Evolutionary conservation across 2,329 filamentous ascomycete species (phyloP).

Genomic region (Coniochaeta prunicola): DNA sequence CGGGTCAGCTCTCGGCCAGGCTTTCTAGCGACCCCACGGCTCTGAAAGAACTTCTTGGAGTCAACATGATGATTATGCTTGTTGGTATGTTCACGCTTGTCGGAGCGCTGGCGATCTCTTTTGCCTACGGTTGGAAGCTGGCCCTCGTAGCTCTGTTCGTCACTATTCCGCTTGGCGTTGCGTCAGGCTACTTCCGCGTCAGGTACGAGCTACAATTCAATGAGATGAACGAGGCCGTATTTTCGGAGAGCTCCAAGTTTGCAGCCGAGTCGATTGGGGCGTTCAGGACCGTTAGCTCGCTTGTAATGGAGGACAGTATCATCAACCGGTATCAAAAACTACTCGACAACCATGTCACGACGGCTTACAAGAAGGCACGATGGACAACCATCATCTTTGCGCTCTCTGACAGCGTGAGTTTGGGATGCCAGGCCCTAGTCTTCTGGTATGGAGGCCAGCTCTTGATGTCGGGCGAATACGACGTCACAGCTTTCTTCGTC

Average conservation of each 20-base stretch:
- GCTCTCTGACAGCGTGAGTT: conserved; percentile 58
- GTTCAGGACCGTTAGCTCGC: conserved; percentile 63
- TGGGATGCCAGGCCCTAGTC: conserved; percentile 56
- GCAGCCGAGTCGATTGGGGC: conserved; percentile 68
- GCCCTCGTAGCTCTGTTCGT: conserved; percentile 60
- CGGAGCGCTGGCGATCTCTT: conserved; percentile 59
- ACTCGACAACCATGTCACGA: conserved; percentile 48
- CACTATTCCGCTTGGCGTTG: conserved; percentile 41
- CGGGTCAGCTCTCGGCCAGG: conserved; percentile 51
- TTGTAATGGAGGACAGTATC: conserved; percentile 64
- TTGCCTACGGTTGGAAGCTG: conserved; percentile 71
- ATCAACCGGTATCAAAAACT: conserved; percentile 52
- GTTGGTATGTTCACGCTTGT: conserved; percentile 59
- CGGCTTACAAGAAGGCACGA: conserved; percentile 54
- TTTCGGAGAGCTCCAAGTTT: conserved; percentile 65
- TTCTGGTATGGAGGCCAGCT: conserved; percentile 62
- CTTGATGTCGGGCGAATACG: conserved; percentile 38
- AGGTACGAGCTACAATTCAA: conserved; percentile 61
- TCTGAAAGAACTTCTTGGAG: conserved; percentile 54
- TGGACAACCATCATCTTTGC: conserved; percentile 60
- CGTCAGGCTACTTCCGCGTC: conserved; percentile 42
- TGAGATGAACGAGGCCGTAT: conserved; percentile 59
- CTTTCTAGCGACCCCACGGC: conserved; percentile 47
- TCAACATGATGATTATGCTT: conserved; percentile 55
- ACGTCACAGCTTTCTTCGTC: conserved; percentile 40